Base-by-base conservation (phyloP, 345 rosid genomes). In the Hibiscus syriacus region DNA sequence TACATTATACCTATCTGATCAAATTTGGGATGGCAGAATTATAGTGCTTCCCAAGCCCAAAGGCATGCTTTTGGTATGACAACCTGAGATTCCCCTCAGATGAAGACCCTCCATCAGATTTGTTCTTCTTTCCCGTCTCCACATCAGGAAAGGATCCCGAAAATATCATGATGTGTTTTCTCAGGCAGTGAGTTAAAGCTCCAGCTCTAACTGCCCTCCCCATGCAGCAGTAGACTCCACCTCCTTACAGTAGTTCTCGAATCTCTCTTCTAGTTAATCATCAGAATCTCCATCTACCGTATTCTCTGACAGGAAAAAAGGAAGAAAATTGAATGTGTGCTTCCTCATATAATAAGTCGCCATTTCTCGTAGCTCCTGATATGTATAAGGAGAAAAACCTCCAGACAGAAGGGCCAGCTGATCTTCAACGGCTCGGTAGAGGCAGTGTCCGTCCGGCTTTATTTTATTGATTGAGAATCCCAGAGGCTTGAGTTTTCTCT, bases 371-470 rank as follows among this genome's bases (percentile, higher is more conserved):
- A 90, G 91, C 61, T 80, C 78, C 70, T 79, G 91, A 82, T 74
- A 90, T 8, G 78, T 74, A 67, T 81, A 80, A 16, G 91, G 89
- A 72, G 97, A 76, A 66, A 85, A 67, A 27, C 92, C 92, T 30
- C 87, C 85, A 11, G 89, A 81, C 34, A 67, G 77, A 66, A 72
- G 66, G 14, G 88, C 81, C 3, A 90, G 82, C 83, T 94, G 99
- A 72, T 86, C 81, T 61, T 94, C 97, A 23, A 94, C 90, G 29
- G 99, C 96, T 39, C 95, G 76, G 81, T 89, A 93, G 67, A 91
- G 96, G 73, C 98, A 91, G 76, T 91, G 89, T 12, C 92, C 99
- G 54, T 94, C 92, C 20, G 99, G 90, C 72, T 89, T 94, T 41
- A 91, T 91, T 81, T 91, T 92, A 48, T 68, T 80, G 45, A 89